phyloP scores from a whole-genome alignment of 2,329 filamentous ascomycete species.

The Tricladium varicosporioides region DNA sequence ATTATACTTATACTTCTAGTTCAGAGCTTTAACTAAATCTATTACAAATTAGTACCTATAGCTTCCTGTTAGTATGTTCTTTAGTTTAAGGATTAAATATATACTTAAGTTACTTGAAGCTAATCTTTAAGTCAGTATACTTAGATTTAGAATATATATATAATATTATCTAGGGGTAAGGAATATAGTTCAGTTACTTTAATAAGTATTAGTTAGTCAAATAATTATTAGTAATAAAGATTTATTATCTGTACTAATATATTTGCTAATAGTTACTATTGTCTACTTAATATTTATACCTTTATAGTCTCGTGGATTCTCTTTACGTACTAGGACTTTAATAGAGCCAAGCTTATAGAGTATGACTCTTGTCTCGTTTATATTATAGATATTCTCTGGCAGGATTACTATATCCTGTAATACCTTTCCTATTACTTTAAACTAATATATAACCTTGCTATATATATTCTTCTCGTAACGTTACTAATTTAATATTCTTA shows the following conservation, averaged over 20 bases:
- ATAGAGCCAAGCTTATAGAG: conserved; percentile 27
- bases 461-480: neutral
- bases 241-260: conserved; percentile 19
- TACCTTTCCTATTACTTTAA: neutral
- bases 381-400: conserved; percentile 2
- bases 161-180: conserved; percentile 31
- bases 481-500: neutral
- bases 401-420: neutral
- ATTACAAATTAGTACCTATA: conserved; percentile 32
- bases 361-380: no score
- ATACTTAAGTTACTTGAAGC: conserved; percentile 33
- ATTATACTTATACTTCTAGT: no score
- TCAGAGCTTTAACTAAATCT: no score
- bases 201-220: conserved; percentile 27
- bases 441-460: no score
- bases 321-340: conserved; percentile 32
- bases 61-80: conserved; percentile 28
- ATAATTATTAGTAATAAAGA: conserved; percentile 26
- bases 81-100: conserved; percentile 36
- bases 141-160: conserved; percentile 21
- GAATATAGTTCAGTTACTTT: no score
- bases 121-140: conserved; percentile 33
- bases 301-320: conserved; percentile 24
- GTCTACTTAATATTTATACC: conserved; percentile 28
- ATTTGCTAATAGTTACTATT: conserved; percentile 2